Evolutionary conservation across 139 green algal genomes (phyloP).

Genomic region (Klebsormidium nitens): DNA sequence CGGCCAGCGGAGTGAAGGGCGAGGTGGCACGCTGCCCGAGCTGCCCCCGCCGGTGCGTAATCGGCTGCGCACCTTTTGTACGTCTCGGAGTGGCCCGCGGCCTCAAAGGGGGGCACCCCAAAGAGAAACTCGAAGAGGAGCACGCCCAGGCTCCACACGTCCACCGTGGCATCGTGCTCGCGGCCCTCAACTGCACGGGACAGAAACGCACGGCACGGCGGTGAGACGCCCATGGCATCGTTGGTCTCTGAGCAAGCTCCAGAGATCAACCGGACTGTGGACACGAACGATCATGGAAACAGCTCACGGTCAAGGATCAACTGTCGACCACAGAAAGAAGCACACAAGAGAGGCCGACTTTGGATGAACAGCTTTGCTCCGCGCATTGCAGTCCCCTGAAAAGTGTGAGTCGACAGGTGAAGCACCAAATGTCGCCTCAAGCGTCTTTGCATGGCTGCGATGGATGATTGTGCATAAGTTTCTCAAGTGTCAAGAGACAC

Average conservation of each 20-base stretch:
- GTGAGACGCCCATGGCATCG: neutral
- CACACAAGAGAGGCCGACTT: neutral
- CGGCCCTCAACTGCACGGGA: slow-evolving; percentile 39
- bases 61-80: slow-evolving; percentile 41
- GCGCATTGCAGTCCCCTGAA: neutral
- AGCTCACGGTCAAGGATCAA: neutral
- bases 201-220: neutral
- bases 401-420: neutral
- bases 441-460: too few species aligned
- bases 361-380: neutral
- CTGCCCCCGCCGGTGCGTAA: neutral
- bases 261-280: too few species aligned
- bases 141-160: slow-evolving; percentile 94
- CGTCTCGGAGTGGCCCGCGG: slow-evolving; percentile 70
- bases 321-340: neutral
- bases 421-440: neutral
- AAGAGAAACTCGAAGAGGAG: slow-evolving; percentile 96
- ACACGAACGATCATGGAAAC: neutral
- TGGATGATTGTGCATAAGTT: too few species aligned
- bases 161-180: slow-evolving; percentile 57
- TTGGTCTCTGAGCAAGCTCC: too few species aligned
- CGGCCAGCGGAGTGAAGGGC: too few species aligned
- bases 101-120: slow-evolving; percentile 89
- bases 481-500: neutral
- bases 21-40: neutral